Evolutionary conservation across 1,139 yeast species (phyloP).

Genomic region (Spathaspora sp.): DNA sequence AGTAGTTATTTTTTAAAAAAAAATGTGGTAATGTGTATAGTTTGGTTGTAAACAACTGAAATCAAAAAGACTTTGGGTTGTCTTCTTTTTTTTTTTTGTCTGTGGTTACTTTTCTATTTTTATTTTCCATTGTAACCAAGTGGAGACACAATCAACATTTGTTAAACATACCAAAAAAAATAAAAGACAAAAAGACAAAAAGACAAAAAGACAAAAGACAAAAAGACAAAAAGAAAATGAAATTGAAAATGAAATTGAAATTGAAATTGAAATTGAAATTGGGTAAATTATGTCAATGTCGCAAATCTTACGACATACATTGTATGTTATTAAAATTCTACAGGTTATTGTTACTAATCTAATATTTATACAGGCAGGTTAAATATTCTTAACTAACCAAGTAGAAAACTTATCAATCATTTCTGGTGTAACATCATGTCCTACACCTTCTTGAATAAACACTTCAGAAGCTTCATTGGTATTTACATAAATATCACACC

Average conservation of each 20-base stretch:
- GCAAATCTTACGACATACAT: neutral
- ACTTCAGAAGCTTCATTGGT: constrained; percentile 26
- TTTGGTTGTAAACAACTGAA: neutral
- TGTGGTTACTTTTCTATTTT: neutral
- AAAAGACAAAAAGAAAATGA: too few relatives aligned
- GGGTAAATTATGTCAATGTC: neutral
- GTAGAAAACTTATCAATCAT: constrained; percentile 35
- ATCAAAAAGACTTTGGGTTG: too few relatives aligned
- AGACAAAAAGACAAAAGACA: too few relatives aligned
- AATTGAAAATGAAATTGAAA: too few relatives aligned
- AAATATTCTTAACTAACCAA: constrained; percentile 28
- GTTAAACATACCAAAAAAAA: neutral
- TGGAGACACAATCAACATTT: neutral
- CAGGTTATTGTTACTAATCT: too few relatives aligned
- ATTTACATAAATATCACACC: constrained; percentile 33
- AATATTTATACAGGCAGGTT: constrained; percentile 1
- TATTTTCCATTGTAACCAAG: neutral
- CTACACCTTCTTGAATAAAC: constrained; percentile 31
- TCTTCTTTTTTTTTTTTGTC: neutral
- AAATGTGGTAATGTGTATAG: neutral
- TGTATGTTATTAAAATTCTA: too few relatives aligned
- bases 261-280: neutral
- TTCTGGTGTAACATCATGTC: constrained; percentile 36
- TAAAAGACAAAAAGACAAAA: too few relatives aligned
- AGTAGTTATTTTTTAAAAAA: neutral